Evolutionary conservation across 371 early-diverging fungal genomes (phyloP), one percentile per base, ranked within the genome.

Genomic region (Actinomortierella wolfii): DNA sequence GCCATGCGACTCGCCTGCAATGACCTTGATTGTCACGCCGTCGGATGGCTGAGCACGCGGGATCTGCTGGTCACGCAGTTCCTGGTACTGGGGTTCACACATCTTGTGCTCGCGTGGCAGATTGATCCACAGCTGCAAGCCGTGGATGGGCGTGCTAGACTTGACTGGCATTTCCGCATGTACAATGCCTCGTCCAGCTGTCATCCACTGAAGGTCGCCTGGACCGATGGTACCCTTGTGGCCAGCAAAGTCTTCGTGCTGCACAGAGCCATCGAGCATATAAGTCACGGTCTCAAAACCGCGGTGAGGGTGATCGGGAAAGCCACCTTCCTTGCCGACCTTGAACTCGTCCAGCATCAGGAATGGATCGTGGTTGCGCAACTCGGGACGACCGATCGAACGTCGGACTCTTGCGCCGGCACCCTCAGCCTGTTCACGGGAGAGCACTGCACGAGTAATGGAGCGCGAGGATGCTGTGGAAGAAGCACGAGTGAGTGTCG

Each of bases 201-300:
- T 86, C 87, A 87, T 88, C 84, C 84, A 87, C 65, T 88, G 88
- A n/a, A 89, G 18, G n/a, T 74, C 75, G 2, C 75, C 94, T 0
- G 90, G 83, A 25, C 83, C 83, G 34, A 93, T 83, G 13, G 77
- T 74, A 3, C 93, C 93, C 48, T 84, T 84, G 76, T 92, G 88
- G 23, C 93, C 94, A 40, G 84, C 84, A 73, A 91, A 92, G 77
- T 94, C 95, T 76, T 91, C 92, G 64, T 94, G 94, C 66, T 84
- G 76, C n/a, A n/a, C n/a, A n/a, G n/a, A n/a, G n/a, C n/a, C n/a
- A n/a, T n/a, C n/a, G 18, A 92, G 67, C 80, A 94, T 83, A 74
- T 90, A 92, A 6, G 92, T 91, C 6, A 91, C 89, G 0, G 93
- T 93, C 67, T 91, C 91, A 51, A 92, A 92, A 8, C 93, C 92